Base-by-base conservation (phyloP, 2,329 filamentous ascomycete species). In the Ascochyta lentis region DNA sequence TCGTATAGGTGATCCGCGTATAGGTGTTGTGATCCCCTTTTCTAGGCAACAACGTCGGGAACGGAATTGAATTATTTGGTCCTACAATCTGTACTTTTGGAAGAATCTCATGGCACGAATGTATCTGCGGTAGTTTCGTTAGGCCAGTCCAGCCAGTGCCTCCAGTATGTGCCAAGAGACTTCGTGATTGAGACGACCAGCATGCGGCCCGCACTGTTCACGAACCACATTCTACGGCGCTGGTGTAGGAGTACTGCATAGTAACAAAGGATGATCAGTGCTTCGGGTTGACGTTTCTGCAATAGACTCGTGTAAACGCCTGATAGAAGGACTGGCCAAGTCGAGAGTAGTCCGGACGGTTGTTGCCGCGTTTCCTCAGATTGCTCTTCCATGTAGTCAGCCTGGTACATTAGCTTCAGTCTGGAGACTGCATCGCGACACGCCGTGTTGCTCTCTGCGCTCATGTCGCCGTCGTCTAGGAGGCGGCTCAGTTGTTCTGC, bases 231-330 rank as follows among this genome's bases (percentile, higher is more conserved):
- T 23, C 23, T 35, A 24, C 60, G 49, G 8, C 56, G 50, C 10
- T 51, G 56, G 40, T 66, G 63, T 3, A 68, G 55, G 8, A 68
- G 54, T 15, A 66, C 61, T 4, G 64, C 59, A 33, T 63, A 65
- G 49, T 67, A 48, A 48, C 51, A 58, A 23, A 67, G 56, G 24
- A 68, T 66, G 3, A 68, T 65, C 19, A 68, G 56, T 6, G 66
- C 59, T 34, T 66, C 58, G 1, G 64, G 59, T 5, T 45, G 59
- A 19, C 63, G 63, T 45, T 58, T 63, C 41, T 51, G 39, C n/a
- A 68, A 31, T 10, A 63, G 56, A 23, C 60, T 48, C 7, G 63
- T 65, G 34, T 61, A 68, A 8, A 40, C 50, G 24, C 53, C 54
- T 4, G 64, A 64, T 15, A 68, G 34, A 27, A 61, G 50, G 16